Evolutionary conservation across 1,139 yeast species (phyloP).

Genomic region (Pichia sp.): DNA sequence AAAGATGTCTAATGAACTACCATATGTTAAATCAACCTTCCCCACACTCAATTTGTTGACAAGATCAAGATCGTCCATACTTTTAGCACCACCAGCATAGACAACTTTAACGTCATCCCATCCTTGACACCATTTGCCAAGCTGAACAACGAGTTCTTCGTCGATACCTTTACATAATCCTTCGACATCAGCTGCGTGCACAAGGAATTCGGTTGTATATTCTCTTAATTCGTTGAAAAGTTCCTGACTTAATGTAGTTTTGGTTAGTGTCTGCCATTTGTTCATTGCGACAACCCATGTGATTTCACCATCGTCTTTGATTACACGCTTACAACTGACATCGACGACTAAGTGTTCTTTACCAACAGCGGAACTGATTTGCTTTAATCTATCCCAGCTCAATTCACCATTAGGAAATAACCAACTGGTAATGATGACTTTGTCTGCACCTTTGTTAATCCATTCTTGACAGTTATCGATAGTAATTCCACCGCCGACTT

Average conservation of each 20-base stretch:
- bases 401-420: constrained; percentile 66
- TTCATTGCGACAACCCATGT: constrained; percentile 95
- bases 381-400: constrained; percentile 50
- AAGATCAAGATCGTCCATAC: constrained; percentile 59
- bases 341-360: constrained; percentile 77
- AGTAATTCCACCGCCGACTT: constrained; percentile 92
- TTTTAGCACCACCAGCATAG: constrained; percentile 96
- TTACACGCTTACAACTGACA: constrained; percentile 68
- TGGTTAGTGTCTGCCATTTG: constrained; percentile 92
- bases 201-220: constrained; percentile 81
- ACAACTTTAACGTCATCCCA: constrained; percentile 82
- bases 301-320: constrained; percentile 29
- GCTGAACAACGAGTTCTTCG: constrained; percentile 61
- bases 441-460: constrained; percentile 69
- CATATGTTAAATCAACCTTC: constrained; percentile 86
- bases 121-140: constrained; percentile 78
- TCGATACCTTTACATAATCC: constrained; percentile 95
- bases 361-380: constrained; percentile 55
- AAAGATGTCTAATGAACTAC: constrained; percentile 90
- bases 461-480: constrained; percentile 69
- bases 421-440: constrained; percentile 93
- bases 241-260: constrained; percentile 50
- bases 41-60: constrained; percentile 73
- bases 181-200: constrained; percentile 99
- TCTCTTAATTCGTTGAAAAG: constrained; percentile 53